Base-by-base conservation (phyloP, 192 early-diverging fungal genomes). In the Kappamyces sp. region DNA sequence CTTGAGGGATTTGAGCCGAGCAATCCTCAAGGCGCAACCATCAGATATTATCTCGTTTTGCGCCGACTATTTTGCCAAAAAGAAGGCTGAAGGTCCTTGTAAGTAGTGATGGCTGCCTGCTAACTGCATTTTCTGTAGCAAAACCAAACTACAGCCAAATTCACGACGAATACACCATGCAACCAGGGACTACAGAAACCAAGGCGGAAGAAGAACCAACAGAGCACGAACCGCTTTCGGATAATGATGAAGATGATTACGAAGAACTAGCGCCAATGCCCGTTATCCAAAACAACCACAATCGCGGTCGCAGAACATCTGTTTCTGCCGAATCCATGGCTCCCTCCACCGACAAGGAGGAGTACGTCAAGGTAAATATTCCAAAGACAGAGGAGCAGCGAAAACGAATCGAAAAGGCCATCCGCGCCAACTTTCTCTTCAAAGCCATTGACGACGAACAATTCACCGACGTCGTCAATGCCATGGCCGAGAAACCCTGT, bases 301-400 rank as follows among this genome's bases (percentile, higher is more conserved):
- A 93, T 69, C 81, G 90, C 8, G 90, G 87, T 5, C 87, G 94
- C 30, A 89, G 96, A 48, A 90, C 93, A 31, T 94, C 93, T 15
- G 93, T 97, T 64, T 88, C 84, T 36, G 94, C 96, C 22, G 94
- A 99, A 72, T 94, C 92, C 39, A 96, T 96, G 87, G 87, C 91
- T 14, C 96, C 96, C 6, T 83, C 88, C 9, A 76, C 81, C 48
- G 80, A 83, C 37, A 86, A 88, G 60, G 29, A 54, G 22, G 80
- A 84, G 30, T 96, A 85, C 67, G 80, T 85, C 29, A 92, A 93
- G 65, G 80, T 85, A 45, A 81, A 91, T 60, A 85, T 96, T 54
- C 88, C 88, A 33, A 99, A 99, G 71, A 81, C 90, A 1, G 78
- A 78, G 6, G 88, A 85, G 50, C 96, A 99, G 66, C 77, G 85